Base-by-base conservation (phyloP, 2,329 filamentous ascomycete species). In the Fusarium armeniacum region DNA sequence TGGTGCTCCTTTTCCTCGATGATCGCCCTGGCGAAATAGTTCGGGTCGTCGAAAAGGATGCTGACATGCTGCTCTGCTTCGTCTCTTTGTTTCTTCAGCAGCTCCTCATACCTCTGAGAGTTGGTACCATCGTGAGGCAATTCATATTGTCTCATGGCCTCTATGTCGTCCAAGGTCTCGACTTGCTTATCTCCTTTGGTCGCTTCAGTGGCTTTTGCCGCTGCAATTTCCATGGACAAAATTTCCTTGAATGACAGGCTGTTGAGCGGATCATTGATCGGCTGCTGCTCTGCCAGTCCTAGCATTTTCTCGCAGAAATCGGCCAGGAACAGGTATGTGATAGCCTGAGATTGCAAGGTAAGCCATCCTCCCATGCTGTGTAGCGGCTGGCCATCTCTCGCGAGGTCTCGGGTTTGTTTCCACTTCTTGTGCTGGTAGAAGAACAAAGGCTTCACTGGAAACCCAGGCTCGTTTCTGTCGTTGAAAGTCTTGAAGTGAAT, bases 1-100 rank as follows among this genome's bases (percentile, higher is more conserved):
- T 73, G 67, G 26, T 74, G 71, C 8, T 71, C 58, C 30, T 69
- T 74, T 49, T 73, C 64, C 11, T 74, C 71, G 12, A 64, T 24
- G 24, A 73, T 30, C 3, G 26, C 32, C 18, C 66, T 33, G 13
- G 44, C 38, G 28, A 73, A 72, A 41, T 73, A 74, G 12, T 65
- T 47, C 5, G 69, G 71, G 4, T 74, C 58, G 15, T 73, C 44
- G 28, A 73, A 73, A 7, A 74, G 32, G n/a, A 26, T 50, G 9
- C 18, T 33, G 38, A 74, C 32, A 20, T 73, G 69, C 4, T 71
- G 45, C 20, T 65, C 59, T 10, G 71, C 64, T 22, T 44, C 28
- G 1, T 52, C 41, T 26, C n/a, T 49, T 26, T 74, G 72, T 2
- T 44, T 26, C 7, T 8, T 10, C 8, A 69, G 35, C 10, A 47